Conservation (phyloP, 345 rosid genomes). For the Excoecaria cochinchinensis region DNA sequence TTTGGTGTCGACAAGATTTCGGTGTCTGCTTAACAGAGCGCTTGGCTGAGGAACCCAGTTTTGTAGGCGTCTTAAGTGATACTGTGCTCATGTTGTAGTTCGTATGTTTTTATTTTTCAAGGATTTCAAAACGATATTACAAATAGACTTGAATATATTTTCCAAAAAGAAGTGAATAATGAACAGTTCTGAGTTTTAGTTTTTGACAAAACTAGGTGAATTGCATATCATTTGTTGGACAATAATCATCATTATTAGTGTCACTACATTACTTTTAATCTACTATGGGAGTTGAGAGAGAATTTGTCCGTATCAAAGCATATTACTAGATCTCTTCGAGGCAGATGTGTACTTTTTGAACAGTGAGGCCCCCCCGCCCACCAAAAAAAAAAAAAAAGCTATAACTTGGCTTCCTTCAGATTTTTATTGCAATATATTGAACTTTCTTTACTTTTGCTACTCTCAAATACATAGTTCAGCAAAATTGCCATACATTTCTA, state of each 20-base stretch:
- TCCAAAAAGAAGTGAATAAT: too few species aligned
- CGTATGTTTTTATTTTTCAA: too few species aligned
- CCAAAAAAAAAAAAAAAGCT: background rate
- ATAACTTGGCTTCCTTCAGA: background rate
- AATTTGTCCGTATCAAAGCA: too few species aligned
- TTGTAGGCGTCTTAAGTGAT: too few species aligned
- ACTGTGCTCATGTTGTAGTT: too few species aligned
- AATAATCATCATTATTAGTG: background rate
- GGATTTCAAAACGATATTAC: too few species aligned
- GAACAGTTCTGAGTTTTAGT: background rate
- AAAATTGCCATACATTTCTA: background rate
- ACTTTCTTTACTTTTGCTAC: background rate
- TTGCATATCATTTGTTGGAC: background rate
- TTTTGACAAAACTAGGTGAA: constrained; percentile 15
- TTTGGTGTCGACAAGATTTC: constrained; percentile 3
- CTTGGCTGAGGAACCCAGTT: constrained; percentile 12
- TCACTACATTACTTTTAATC: background rate
- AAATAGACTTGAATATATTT: too few species aligned
- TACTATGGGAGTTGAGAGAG: background rate
- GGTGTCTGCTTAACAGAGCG: constrained; percentile 14
- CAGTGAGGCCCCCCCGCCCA: too few species aligned
- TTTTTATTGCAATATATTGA: background rate
- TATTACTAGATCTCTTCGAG: too few species aligned
- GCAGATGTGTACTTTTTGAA: too few species aligned
- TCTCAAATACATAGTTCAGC: background rate